Base-by-base conservation (phyloP, 176 grass and related monocot species). In the Lolium perenne region DNA sequence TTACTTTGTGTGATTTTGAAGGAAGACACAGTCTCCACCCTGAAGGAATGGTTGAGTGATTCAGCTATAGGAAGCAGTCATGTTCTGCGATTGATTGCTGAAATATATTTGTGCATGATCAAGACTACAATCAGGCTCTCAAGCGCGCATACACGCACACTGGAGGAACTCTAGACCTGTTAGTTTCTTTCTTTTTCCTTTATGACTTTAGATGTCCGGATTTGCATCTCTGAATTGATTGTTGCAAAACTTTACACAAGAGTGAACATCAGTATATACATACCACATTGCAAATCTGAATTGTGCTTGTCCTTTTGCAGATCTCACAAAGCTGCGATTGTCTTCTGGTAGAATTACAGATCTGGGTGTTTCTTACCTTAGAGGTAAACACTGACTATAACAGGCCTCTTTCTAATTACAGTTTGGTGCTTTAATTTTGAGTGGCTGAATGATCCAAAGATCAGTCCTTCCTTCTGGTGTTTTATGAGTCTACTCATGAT, bases 51-150 rank as follows among this genome's bases (percentile, higher is more conserved):
- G 85, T 83, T 92, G 86, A 90, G 83, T 56, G 93, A 95, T 84
- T 90, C 93, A 22, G 90, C 90, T 20, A 88, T 92, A 43, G 90
- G 83, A 67, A 97, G 87, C 90, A 94, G 92, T 74, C 86, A 86
- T 70, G 59, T 87, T 60, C 56, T 94, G 76, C 86, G 88, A 40
- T 76, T 93, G 57, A 85, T 95, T 87, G 84, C 91, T 55, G 91
- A 88, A 71, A 93, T 91, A 83, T 95, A 89, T 93, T 80, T 81
- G 89, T 91, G 88, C 91, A 95, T 80, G 88, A 95, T 55, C 78
- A 95, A 84, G 89, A 91, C 81, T 93, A 92, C 58, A 85, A 79
- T 54, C 91, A 91, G 77, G 93, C 93, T 71, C 88, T 93, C 43
- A 91, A 93, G 86, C 77, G 32, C 32, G 32, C 2, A 35, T 35